These are phyloP conservation scores for Fusarium secorum DNA, from an alignment of 2,329 filamentous ascomycete species.

Conservation along the genomic window DNA sequence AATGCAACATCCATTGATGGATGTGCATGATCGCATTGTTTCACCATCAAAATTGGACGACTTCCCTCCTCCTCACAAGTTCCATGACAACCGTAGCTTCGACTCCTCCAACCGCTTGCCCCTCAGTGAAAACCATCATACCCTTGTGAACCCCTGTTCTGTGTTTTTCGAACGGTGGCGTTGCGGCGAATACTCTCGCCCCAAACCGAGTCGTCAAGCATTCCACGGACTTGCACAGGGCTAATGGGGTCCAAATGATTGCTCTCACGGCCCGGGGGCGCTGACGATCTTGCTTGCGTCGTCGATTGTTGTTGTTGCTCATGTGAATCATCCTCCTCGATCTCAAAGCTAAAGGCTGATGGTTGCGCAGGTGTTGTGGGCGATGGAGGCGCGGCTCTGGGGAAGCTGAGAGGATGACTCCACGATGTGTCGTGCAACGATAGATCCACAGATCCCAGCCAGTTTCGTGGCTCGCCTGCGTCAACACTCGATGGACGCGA, in stretches of 20 bases:
- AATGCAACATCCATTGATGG: conserved; percentile 1
- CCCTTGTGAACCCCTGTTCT: conserved; percentile 47
- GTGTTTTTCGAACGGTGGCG: conserved; percentile 70
- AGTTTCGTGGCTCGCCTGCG: conserved; percentile 51
- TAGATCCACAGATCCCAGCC: conserved; percentile 55
- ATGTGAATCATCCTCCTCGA: conserved; percentile 55
- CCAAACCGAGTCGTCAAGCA: conserved; percentile 90
- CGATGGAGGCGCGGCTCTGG: conserved; percentile 55
- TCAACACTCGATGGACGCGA: conserved; percentile 39
- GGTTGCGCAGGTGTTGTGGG: conserved; percentile 55
- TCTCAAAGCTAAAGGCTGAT: conserved; percentile 67
- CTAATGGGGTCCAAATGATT: conserved; percentile 24
- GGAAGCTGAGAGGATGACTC: conserved; percentile 62
- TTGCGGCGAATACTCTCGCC: conserved; percentile 90
- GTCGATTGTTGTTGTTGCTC: conserved; percentile 31
- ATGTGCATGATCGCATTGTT: conserved; percentile 16
- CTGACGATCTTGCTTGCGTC: conserved; percentile 55
- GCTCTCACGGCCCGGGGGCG: conserved; percentile 68
- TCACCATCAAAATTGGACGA: conserved; percentile 8
- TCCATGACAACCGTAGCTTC: conserved; percentile 10
- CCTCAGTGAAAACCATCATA: conserved; percentile 42
- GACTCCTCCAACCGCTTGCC: conserved; percentile 21
- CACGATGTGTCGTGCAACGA: conserved; percentile 45
- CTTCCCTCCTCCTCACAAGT: not conserved
- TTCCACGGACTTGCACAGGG: conserved; percentile 79